phyloP scores from a whole-genome alignment of 2,329 filamentous ascomycete genomes.

The Periconia digitata region DNA sequence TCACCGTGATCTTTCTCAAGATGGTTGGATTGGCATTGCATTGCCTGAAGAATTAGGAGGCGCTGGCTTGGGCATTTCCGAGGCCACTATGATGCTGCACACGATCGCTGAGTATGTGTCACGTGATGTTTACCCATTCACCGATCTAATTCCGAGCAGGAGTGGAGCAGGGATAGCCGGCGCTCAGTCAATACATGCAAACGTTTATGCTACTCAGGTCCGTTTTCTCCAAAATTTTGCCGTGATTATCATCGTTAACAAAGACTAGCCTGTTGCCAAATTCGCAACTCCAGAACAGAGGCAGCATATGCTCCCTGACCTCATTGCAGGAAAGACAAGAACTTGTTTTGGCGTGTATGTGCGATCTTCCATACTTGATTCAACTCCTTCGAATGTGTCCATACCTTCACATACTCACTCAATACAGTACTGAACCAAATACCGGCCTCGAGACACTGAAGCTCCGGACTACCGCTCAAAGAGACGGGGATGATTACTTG shows the following conservation, averaged over 20 bases:
- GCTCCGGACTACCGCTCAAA: constrained; percentile 65
- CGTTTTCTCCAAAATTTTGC: background rate
- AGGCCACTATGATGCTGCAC: constrained; percentile 86
- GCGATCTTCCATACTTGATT: background rate
- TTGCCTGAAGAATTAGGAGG: constrained; percentile 74
- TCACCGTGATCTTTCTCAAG: constrained; percentile 70
- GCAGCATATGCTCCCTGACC: constrained; percentile 64
- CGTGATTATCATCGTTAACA: background rate
- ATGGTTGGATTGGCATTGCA: constrained; percentile 80
- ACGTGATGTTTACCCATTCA: background rate
- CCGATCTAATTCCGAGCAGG: constrained; percentile 7
- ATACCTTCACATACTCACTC: background rate
- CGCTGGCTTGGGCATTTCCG: constrained; percentile 72
- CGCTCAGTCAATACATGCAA: constrained; percentile 60
- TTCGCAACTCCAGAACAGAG: constrained; percentile 70
- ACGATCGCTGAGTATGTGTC: constrained; percentile 57
- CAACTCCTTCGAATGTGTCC: background rate
- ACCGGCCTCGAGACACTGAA: constrained; percentile 77
- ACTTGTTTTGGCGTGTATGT: constrained; percentile 72
- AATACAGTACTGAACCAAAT: constrained; percentile 68
- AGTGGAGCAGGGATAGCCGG: constrained; percentile 75
- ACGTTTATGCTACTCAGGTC: constrained; percentile 68
- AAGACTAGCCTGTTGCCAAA: constrained; percentile 62
- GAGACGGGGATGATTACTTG: constrained; percentile 62
- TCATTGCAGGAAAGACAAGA: constrained; percentile 71